A percentile compares a stretch with the other conserved stretches of the same genome.
Evolutionary conservation across 345 rosid genomes (phyloP).

Genomic region (Syzygium grande): DNA sequence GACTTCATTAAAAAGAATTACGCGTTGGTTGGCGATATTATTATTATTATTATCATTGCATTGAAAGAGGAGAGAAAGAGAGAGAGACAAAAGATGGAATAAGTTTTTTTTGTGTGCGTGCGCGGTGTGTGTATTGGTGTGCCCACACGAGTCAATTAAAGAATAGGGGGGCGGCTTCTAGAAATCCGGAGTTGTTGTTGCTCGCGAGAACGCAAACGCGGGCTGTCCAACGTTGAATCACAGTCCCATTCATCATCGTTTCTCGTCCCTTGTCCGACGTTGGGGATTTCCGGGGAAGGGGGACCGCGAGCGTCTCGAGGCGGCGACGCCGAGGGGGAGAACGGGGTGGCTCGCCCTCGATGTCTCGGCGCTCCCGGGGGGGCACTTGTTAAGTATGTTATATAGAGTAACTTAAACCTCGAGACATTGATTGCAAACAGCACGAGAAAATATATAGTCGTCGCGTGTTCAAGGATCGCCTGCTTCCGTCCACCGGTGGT

Average conservation of each 20-base stretch:
- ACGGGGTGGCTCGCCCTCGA: not conserved
- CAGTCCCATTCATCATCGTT: not conserved
- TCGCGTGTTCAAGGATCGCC: not conserved
- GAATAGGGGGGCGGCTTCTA: not conserved
- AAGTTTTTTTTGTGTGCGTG: too few relatives aligned
- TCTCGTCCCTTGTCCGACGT: not conserved
- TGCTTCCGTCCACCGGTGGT: not conserved
- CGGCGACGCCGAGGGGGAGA: not conserved
- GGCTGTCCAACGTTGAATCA: not conserved
- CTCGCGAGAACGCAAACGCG: too few relatives aligned
- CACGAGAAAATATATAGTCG: not conserved
- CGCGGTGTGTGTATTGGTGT: not conserved
- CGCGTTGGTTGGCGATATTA: not conserved
- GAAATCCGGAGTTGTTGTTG: not conserved
- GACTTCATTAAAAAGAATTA: too few relatives aligned
- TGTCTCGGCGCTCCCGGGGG: not conserved
- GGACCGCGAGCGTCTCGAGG: not conserved
- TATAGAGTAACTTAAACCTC: not conserved
- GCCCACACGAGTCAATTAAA: not conserved
- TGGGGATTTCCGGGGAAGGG: not conserved
- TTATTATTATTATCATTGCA: too few relatives aligned
- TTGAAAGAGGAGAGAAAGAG: too few relatives aligned
- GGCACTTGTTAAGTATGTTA: not conserved
- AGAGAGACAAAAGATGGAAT: too few relatives aligned
- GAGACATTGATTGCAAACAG: not conserved